A percentile compares a stretch with the other conserved stretches of the same genome.
Evolutionary conservation across 768 basidiomycete genomes (phyloP).

Genomic region (Leucocoprinus birnbaumii): DNA sequence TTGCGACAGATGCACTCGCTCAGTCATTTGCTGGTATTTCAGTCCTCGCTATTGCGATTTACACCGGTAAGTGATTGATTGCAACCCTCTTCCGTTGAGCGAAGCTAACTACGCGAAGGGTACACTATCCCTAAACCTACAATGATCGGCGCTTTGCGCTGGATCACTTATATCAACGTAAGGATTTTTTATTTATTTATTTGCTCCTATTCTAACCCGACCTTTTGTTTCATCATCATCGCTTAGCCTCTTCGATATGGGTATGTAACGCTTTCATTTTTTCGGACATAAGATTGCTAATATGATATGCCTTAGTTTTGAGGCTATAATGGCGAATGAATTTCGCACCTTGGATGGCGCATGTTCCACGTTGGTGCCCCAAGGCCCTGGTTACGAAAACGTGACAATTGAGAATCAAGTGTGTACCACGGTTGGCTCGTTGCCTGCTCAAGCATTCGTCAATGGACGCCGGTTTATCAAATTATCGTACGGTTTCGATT

Average conservation of each 20-base stretch:
- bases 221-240: constrained; percentile 9
- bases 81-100: not conserved
- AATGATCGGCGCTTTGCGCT: constrained; percentile 67
- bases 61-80: constrained; percentile 20
- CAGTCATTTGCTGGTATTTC: constrained; percentile 54
- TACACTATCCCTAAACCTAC: constrained; percentile 51
- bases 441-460: constrained; percentile 55
- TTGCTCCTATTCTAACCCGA: no score
- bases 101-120: constrained; percentile 10
- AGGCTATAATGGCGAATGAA: constrained; percentile 77
- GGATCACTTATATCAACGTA: constrained; percentile 66
- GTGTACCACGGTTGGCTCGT: constrained; percentile 66
- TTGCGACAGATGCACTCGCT: constrained; percentile 58
- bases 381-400: constrained; percentile 59
- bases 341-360: constrained; percentile 67
- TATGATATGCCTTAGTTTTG: constrained; percentile 60
- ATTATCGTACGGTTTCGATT: constrained; percentile 45
- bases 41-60: constrained; percentile 27
- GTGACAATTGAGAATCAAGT: constrained; percentile 64
- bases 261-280: constrained; percentile 12
- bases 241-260: constrained; percentile 16
- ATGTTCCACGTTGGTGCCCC: constrained; percentile 58
- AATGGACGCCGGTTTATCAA: constrained; percentile 50
- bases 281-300: constrained; percentile 33
- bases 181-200: constrained; percentile 16